These are phyloP conservation scores for Boletus vinaceobasis DNA, from an alignment of 768 basidiomycete species.

Conservation along the genomic window DNA sequence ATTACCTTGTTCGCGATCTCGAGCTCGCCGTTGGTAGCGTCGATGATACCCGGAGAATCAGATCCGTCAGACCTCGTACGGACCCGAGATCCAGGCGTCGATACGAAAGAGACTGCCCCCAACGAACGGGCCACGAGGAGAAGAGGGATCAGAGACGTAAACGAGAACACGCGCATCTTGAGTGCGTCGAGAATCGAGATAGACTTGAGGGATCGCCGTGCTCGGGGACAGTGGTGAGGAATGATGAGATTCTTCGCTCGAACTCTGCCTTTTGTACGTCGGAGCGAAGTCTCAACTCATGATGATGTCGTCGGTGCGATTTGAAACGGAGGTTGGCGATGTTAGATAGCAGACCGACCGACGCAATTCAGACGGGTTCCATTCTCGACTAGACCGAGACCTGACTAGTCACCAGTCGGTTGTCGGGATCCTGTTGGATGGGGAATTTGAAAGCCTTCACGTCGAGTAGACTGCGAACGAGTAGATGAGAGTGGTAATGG, in stretches of 20 bases:
- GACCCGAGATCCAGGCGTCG: constrained; percentile 1
- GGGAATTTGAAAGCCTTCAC: background rate
- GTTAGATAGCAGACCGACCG: constrained; percentile 1
- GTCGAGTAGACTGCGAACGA: background rate
- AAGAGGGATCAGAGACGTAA: constrained; percentile 10
- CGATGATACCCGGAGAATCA: constrained; percentile 12
- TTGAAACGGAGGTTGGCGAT: constrained; percentile 2
- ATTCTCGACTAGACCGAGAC: background rate
- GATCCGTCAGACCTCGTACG: background rate
- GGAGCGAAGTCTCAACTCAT: background rate
- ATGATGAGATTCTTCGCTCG: background rate
- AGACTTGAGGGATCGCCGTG: constrained; percentile 16
- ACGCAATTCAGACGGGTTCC: background rate
- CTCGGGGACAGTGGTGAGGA: background rate
- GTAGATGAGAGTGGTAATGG: background rate
- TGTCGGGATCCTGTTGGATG: background rate
- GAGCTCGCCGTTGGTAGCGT: constrained; percentile 31
- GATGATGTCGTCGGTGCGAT: background rate
- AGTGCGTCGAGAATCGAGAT: constrained; percentile 5
- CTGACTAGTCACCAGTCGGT: background rate
- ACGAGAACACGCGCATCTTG: constrained; percentile 22
- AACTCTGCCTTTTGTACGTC: constrained; percentile 11
- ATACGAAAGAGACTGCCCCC: constrained; percentile 18
- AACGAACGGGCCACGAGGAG: constrained; percentile 11
- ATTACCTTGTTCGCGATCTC: constrained; percentile 42